phyloP scores from a whole-genome alignment of 257 asterid species.

The Marsdenia floribunda region DNA sequence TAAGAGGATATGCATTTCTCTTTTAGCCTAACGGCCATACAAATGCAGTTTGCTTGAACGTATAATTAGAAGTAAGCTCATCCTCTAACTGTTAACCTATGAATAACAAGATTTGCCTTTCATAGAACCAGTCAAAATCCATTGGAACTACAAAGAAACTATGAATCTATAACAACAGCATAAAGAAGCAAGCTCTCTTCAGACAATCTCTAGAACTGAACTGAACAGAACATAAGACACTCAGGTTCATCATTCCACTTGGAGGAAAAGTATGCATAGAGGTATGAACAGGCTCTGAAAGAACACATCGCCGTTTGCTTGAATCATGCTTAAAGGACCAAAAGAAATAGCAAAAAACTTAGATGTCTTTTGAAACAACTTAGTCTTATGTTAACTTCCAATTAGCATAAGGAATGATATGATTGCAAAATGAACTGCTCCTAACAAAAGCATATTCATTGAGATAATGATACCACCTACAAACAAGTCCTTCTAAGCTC shows the following conservation, averaged over 20 bases:
- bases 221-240: neutral
- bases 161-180: neutral
- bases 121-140: neutral
- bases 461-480: neutral
- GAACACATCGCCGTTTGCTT: neutral
- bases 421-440: neutral
- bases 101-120: neutral
- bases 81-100: neutral
- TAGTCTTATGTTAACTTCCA: neutral
- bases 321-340: conserved; percentile 1
- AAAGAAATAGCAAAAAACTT: neutral
- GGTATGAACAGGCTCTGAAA: neutral
- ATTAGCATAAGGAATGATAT: neutral
- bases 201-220: neutral
- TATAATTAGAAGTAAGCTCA: too few species aligned
- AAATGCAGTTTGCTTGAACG: neutral
- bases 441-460: neutral
- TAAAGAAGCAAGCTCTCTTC: neutral
- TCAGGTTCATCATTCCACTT: neutral
- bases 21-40: neutral
- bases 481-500: neutral
- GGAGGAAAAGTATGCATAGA: neutral
- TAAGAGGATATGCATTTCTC: too few species aligned
- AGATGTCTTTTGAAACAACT: neutral
- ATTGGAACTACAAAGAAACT: neutral